Conservation (phyloP, 2,329 filamentous ascomycete species). For the Monilinia aucupariae region DNA sequence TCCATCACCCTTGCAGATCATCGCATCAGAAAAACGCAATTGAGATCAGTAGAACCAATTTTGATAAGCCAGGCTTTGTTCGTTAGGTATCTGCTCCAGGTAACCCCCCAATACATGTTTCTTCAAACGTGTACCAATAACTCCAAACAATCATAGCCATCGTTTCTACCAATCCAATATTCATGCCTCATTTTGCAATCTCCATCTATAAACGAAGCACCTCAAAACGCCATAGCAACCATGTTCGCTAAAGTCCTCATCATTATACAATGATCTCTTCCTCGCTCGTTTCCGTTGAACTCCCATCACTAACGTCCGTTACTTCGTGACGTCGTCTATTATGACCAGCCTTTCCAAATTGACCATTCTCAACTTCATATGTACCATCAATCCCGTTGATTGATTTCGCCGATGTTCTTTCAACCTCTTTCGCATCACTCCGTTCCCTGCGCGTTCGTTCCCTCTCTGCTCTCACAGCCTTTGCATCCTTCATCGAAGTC, state of each 20-base stretch:
- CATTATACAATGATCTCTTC: slow-evolving; percentile 23
- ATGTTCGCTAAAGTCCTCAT: background rate
- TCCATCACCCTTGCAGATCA: background rate
- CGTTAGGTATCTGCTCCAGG: slow-evolving; percentile 4
- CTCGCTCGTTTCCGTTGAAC: slow-evolving; percentile 21
- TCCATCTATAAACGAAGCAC: background rate
- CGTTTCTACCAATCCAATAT: background rate
- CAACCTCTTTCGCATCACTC: background rate
- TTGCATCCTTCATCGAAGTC: slow-evolving; percentile 23
- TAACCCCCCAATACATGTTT: background rate
- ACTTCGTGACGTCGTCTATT: background rate
- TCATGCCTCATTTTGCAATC: background rate
- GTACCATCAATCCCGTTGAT: background rate
- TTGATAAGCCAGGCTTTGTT: background rate
- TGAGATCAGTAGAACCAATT: background rate
- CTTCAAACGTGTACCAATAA: background rate
- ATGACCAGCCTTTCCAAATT: background rate
- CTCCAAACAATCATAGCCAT: background rate
- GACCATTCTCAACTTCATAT: background rate
- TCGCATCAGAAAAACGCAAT: background rate
- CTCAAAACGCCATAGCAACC: slow-evolving; percentile 9
- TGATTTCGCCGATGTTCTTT: background rate
- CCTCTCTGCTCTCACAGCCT: slow-evolving; percentile 24
- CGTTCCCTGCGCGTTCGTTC: slow-evolving; percentile 20
- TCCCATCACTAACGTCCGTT: slow-evolving; percentile 10